A percentile compares a stretch with the other conserved stretches of the same genome.
These are phyloP conservation scores for Termitomyces sp. DNA, from an alignment of 768 basidiomycete species.

Conservation along the genomic window DNA sequence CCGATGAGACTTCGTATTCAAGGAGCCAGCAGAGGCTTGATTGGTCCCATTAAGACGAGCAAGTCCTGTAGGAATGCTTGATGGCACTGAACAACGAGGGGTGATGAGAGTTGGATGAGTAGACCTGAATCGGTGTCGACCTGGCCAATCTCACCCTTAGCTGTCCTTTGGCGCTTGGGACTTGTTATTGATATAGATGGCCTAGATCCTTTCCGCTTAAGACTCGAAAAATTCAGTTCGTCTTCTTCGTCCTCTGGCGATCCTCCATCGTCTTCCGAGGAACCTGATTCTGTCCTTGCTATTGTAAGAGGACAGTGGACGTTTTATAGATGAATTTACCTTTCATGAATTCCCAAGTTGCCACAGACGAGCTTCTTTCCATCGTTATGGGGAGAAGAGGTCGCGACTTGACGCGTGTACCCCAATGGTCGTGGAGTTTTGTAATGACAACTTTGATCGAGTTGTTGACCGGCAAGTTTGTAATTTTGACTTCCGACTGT, in stretches of 20 bases:
- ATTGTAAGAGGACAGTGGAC: neutral
- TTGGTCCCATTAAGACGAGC: neutral
- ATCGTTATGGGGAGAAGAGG: neutral
- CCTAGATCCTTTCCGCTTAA: conserved; percentile 10
- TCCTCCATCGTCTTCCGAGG: conserved; percentile 9
- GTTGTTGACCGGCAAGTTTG: neutral
- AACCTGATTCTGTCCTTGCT: conserved; percentile 9
- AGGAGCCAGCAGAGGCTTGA: neutral
- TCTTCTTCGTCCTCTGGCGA: conserved; percentile 8
- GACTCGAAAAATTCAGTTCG: neutral
- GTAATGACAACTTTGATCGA: neutral
- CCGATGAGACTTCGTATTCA: neutral
- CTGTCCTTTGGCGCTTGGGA: conserved; percentile 11
- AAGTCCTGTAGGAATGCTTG: neutral
- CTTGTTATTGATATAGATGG: neutral
- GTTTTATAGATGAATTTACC: neutral
- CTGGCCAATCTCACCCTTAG: neutral
- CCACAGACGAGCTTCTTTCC: conserved; percentile 3
- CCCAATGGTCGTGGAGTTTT: neutral
- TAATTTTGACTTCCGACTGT: neutral
- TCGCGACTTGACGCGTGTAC: conserved; percentile 5
- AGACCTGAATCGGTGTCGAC: neutral
- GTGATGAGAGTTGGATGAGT: neutral
- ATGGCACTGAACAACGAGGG: neutral
- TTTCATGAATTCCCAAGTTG: conserved; percentile 6